Evolutionary conservation across 345 rosid genomes (phyloP).

Genomic region (Hevea brasiliensis): DNA sequence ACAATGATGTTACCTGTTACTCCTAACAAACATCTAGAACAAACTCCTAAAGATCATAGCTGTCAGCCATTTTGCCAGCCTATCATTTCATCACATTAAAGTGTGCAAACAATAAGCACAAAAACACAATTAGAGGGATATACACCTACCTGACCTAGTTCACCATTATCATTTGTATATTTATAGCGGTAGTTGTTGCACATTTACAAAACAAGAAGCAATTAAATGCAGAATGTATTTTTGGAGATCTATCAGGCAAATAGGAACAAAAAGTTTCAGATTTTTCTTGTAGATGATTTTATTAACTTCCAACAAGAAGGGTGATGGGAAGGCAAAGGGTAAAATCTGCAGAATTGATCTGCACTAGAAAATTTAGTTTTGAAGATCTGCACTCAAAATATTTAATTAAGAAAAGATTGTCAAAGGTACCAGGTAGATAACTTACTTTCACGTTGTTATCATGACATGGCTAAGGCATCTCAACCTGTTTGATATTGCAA

Average conservation of each 20-base stretch:
- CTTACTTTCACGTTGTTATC: conserved; percentile 41
- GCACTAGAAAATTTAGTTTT: conserved; percentile 1
- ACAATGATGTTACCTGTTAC: neutral
- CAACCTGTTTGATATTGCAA: conserved; percentile 34
- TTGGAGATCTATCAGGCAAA: neutral
- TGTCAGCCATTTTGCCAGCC: neutral
- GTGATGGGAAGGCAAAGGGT: neutral
- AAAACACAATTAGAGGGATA: neutral
- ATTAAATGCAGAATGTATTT: neutral
- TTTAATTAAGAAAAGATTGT: neutral
- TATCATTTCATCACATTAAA: neutral
- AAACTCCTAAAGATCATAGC: neutral
- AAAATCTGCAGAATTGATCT: neutral
- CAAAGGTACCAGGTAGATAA: conserved; percentile 19
- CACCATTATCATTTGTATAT: neutral
- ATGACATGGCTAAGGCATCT: conserved; percentile 26
- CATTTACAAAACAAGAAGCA: neutral
- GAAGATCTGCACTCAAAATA: neutral
- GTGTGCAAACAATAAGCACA: neutral
- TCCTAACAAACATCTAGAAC: neutral
- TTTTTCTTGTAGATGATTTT: neutral
- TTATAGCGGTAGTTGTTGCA: neutral
- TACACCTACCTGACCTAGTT: neutral
- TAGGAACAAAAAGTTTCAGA: neutral
- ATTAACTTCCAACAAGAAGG: neutral